Conservation (phyloP, 345 rosid genomes). For the Hibiscus trionum region DNA sequence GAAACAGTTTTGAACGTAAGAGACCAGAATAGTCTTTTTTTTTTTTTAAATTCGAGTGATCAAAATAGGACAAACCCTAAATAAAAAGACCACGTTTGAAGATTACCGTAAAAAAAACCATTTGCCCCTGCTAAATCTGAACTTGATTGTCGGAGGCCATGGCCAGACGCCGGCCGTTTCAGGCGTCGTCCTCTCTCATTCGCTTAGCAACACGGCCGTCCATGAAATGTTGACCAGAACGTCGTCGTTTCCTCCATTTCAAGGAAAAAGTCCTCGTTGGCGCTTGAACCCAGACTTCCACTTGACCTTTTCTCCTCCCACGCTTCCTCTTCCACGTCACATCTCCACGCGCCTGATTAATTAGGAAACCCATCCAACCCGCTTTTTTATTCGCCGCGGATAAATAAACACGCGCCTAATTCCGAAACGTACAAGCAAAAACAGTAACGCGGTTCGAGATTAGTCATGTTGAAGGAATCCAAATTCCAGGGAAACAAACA, state of each 20-base stretch:
- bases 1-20: too few relatives aligned
- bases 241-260: background rate
- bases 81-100: too few relatives aligned
- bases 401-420: background rate
- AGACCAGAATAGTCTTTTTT: too few relatives aligned
- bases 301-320: slow-evolving; percentile 1
- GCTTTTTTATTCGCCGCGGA: background rate
- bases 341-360: background rate
- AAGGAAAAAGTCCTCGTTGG: slow-evolving; percentile 8
- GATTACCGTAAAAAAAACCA: too few relatives aligned
- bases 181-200: background rate
- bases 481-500: background rate
- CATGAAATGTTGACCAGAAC: slow-evolving; percentile 3
- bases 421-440: background rate
- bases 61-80: too few relatives aligned
- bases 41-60: too few relatives aligned
- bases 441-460: slow-evolving; percentile 6
- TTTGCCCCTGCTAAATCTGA: too few relatives aligned
- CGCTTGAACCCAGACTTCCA: background rate
- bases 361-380: background rate
- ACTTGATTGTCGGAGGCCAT: too few relatives aligned
- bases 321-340: background rate
- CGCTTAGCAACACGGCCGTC: background rate
- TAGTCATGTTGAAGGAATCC: background rate
- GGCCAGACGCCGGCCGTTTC: too few relatives aligned